Evolutionary conservation across 805 yeast species (phyloP), one percentile per base, ranked within the genome.

Genomic region (Candida sithepensis): DNA sequence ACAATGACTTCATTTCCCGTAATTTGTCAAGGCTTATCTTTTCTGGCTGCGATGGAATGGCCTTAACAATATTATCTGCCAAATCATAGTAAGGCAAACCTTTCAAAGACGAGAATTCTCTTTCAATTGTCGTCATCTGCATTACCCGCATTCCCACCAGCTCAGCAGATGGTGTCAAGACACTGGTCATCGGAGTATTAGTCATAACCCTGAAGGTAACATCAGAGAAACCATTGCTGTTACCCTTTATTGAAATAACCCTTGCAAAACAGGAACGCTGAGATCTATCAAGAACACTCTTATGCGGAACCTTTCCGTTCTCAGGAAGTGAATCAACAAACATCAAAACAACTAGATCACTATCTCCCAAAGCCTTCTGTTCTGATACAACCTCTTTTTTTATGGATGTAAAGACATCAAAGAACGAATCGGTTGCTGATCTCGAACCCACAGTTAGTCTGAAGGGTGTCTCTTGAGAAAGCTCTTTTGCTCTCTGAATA

Each of bases 61-160:
- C 97, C 9, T 69, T 60, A 9, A 90, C 63, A 39, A 94, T 87
- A 32, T 78, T 74, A 18, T 78, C 72, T n/a, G 78, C 70, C 36
- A 95, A 67, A 59, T 89, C 95, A 59, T 90, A 95, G 62, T 85
- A 90, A 44, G 77, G 84, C 45, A 94, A 71, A 1, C 96, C 97
- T 61, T 75, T 79, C 55, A 95, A 68, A 0, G 99, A 85, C 0
- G 91, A 77, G 57, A 73, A 95, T 62, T 94, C 99, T 71, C 99
- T 83, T 64, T 94, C 99, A 14, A 91, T 78, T 0, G 99, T 92
- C 0, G 86, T 78, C 90, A 94, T 82, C 56, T 84, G 94, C 79
- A 87, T 84, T 2, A 91, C 84, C 46, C 79, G 77, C 77, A 89
- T 75, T 16, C 83, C 90, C 41, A 78, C 75, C 3, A 92, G 63